phyloP scores from a whole-genome alignment of 495 filamentous ascomycete genomes.

The Durotheca rogersii region DNA sequence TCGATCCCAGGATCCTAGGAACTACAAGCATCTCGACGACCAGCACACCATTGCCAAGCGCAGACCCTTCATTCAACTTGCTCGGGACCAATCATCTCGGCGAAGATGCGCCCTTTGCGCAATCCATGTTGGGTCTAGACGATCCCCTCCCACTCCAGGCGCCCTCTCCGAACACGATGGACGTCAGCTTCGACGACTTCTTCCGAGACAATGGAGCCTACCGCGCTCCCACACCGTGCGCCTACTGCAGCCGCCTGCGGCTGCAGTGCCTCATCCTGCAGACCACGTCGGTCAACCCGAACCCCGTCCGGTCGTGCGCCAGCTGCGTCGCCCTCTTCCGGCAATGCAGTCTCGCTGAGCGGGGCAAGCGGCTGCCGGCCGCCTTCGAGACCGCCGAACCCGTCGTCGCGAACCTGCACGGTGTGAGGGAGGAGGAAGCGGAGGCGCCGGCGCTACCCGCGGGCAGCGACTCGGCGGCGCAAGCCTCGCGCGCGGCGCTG shows the following conservation, averaged over 20 bases:
- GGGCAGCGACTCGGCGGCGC: no score
- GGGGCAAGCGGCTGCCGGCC: slow-evolving; percentile 46
- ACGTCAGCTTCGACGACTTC: slow-evolving; percentile 11
- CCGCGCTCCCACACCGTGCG: slow-evolving; percentile 43
- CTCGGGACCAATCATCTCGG: no score
- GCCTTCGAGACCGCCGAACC: slow-evolving; percentile 50
- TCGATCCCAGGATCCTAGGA: no score
- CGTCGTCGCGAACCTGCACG: slow-evolving; percentile 34
- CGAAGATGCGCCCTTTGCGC: no score
- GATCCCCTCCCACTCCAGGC: neutral
- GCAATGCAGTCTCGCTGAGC: slow-evolving; percentile 37
- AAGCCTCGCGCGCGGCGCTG: no score
- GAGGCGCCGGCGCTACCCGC: neutral
- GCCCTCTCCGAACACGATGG: neutral
- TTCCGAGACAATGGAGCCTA: slow-evolving; percentile 41
- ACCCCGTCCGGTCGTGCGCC: slow-evolving; percentile 32
- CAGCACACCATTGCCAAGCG: no score
- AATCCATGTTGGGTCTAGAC: no score
- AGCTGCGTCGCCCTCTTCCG: slow-evolving; percentile 28
- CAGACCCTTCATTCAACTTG: no score
- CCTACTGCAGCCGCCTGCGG: slow-evolving; percentile 44
- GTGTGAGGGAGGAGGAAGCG: slow-evolving; percentile 22
- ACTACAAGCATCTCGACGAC: no score
- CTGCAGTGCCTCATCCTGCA: slow-evolving; percentile 50
- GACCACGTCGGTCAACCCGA: slow-evolving; percentile 48